Conservation (phyloP, 208 protist genomes). For the Strigomonas galati region DNA sequence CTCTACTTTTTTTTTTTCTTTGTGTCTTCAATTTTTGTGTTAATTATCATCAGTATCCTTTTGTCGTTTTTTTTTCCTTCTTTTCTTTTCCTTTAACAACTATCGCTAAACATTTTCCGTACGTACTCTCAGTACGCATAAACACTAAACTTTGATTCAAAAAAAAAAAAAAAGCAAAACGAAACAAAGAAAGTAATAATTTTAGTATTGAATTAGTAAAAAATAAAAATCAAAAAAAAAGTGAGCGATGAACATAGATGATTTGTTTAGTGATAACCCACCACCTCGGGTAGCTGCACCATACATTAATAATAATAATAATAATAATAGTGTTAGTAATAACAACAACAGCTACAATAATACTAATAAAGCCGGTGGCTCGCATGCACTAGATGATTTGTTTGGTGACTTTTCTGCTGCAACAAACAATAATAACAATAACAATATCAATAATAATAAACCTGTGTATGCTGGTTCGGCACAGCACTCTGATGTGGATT, state of each 20-base stretch:
- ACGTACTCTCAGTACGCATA: not conserved
- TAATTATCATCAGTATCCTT: not conserved
- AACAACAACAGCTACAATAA: no score
- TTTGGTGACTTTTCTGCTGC: not conserved
- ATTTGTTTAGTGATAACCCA: not conserved
- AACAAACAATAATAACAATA: no score
- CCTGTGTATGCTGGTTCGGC: no score
- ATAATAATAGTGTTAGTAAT: no score
- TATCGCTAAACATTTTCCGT: not conserved
- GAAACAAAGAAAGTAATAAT: no score
- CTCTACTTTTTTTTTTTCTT: not conserved
- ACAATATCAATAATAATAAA: no score
- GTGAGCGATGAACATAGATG: not conserved
- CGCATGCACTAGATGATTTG: not conserved
- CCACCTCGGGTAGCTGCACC: no score
- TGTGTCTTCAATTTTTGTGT: constrained; percentile 12
- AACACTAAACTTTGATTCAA: not conserved
- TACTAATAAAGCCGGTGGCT: no score
- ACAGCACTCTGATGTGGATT: no score
- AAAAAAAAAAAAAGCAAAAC: not conserved
- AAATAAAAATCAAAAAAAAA: not conserved
- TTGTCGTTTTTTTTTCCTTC: not conserved
- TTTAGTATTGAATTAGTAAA: not conserved
- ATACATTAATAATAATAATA: no score
- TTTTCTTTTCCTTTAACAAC: not conserved